phyloP scores from a whole-genome alignment of 148 eudicot species.

The Diospyros kaki region DNA sequence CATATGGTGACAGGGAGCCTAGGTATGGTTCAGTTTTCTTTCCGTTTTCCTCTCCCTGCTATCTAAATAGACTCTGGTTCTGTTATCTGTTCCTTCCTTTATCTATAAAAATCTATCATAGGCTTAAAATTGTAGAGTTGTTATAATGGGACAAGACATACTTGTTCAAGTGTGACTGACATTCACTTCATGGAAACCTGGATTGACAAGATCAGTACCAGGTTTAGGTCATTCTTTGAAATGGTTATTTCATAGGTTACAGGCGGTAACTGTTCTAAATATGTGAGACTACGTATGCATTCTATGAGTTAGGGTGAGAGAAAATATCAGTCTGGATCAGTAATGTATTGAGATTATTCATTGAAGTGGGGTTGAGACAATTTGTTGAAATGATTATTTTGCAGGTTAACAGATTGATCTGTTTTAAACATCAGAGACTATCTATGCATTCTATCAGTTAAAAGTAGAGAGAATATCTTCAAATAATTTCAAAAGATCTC shows the following conservation, averaged over 20 bases:
- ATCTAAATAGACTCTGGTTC: not conserved
- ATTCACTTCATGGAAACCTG: not conserved
- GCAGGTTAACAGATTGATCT: too few species aligned
- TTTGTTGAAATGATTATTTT: too few species aligned
- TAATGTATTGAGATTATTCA: too few species aligned
- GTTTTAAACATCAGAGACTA: too few species aligned
- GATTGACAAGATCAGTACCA: not conserved
- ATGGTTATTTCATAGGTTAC: not conserved
- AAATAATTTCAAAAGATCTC: not conserved
- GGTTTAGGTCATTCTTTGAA: not conserved
- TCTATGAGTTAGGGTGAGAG: too few species aligned
- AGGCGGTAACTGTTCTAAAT: not conserved
- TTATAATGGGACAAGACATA: not conserved
- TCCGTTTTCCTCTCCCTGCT: not conserved
- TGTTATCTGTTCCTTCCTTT: not conserved
- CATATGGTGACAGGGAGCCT: constrained; percentile 91
- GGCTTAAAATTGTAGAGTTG: not conserved
- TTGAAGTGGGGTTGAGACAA: too few species aligned
- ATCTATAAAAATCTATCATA: not conserved
- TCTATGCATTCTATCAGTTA: not conserved
- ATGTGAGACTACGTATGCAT: not conserved
- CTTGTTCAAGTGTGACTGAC: not conserved
- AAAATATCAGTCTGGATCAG: too few species aligned
- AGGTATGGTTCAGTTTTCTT: constrained; percentile 35
- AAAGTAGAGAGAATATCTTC: not conserved